Evolutionary conservation across 371 early-diverging fungal species (phyloP).

Genomic region (Lichtheimia ornata): DNA sequence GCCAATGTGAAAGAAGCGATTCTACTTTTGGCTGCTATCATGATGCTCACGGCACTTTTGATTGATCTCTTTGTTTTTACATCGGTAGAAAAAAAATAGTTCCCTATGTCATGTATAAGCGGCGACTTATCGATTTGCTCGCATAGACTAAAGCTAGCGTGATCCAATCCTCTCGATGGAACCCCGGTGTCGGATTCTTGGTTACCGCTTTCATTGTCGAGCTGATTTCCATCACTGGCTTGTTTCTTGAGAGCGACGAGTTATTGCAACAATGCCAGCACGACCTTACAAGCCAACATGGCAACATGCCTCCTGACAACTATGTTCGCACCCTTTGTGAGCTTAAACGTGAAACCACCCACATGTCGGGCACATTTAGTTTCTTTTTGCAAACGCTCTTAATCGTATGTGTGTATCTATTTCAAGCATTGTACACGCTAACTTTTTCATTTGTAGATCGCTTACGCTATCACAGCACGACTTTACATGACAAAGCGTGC

Average conservation of each 20-base stretch:
- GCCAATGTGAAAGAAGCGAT: constrained; percentile 3
- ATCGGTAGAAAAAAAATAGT: background rate
- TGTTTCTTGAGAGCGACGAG: background rate
- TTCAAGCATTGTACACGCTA: background rate
- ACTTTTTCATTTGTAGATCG: background rate
- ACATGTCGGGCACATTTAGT: constrained; percentile 5
- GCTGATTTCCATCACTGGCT: background rate
- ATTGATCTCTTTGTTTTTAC: constrained; percentile 2
- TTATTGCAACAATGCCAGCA: constrained; percentile 3
- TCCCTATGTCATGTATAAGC: background rate
- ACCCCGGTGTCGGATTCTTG: constrained; percentile 4
- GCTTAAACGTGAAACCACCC: constrained; percentile 6
- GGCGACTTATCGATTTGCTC: too few relatives aligned
- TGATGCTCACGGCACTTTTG: constrained; percentile 1
- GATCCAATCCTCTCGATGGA: constrained; percentile 6
- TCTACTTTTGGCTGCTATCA: background rate
- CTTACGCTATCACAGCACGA: constrained; percentile 1
- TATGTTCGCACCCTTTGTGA: constrained; percentile 3
- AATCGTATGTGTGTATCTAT: background rate
- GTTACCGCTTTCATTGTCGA: constrained; percentile 3
- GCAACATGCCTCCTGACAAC: background rate
- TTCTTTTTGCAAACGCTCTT: constrained; percentile 11
- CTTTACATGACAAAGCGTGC: background rate
- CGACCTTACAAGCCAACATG: background rate
- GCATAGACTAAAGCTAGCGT: constrained; percentile 1